phyloP scores from a whole-genome alignment of 2,329 filamentous ascomycete species.

The Davidsoniella eucalypti region DNA sequence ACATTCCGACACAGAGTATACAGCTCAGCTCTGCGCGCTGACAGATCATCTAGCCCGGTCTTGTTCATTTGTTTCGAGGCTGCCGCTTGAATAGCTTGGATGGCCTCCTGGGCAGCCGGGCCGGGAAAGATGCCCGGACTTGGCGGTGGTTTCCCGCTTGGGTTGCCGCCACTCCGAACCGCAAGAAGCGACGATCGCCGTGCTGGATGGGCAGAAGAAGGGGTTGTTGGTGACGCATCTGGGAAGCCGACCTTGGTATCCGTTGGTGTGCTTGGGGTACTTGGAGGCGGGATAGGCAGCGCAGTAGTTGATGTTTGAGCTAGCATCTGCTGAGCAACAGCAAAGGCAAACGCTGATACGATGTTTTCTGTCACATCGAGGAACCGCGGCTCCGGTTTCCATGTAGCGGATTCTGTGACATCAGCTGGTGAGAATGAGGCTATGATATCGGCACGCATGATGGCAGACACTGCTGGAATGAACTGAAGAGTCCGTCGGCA shows the following conservation, averaged over 20 bases:
- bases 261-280: slow-evolving; percentile 10
- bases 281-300: slow-evolving; percentile 42
- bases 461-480: slow-evolving; percentile 61
- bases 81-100: slow-evolving; percentile 23
- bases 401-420: slow-evolving; percentile 18
- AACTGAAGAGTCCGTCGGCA: slow-evolving; percentile 72
- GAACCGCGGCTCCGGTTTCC: slow-evolving; percentile 19
- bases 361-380: slow-evolving; percentile 52
- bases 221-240: slow-evolving; percentile 27
- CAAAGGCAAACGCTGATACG: slow-evolving; percentile 63
- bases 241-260: slow-evolving; percentile 22
- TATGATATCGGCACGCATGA: slow-evolving; percentile 63
- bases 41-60: slow-evolving; percentile 61
- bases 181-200: slow-evolving; percentile 42
- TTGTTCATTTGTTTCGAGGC: slow-evolving; percentile 33
- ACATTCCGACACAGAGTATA: slow-evolving; percentile 66
- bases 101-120: slow-evolving; percentile 23
- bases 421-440: slow-evolving; percentile 36
- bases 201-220: slow-evolving; percentile 42
- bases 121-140: slow-evolving; percentile 40
- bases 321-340: slow-evolving; percentile 58
- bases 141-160: slow-evolving; percentile 18
- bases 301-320: slow-evolving; percentile 56
- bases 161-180: slow-evolving; percentile 23
- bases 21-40: slow-evolving; percentile 67